Base-by-base conservation (phyloP, 495 filamentous ascomycete species). In the Daldinia grandis region DNA sequence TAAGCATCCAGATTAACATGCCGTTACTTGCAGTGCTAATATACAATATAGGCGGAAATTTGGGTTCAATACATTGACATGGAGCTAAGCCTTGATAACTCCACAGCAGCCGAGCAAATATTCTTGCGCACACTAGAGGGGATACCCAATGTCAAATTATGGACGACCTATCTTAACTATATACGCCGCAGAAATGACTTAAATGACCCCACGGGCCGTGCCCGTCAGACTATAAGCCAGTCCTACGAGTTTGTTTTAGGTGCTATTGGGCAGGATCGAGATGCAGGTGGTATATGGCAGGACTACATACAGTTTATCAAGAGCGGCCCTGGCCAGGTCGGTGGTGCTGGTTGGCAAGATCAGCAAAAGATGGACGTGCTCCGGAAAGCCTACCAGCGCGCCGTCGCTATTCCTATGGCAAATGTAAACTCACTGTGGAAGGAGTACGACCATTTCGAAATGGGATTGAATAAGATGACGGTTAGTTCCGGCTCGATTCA, bases 281-380 rank as follows among this genome's bases (percentile, higher is more conserved):
- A 97, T 66, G 87, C 92, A n/a, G 94, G 93, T 7, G 87, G 85
- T 37, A 90, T 99, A 61, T 99, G 95, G 95, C 85, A 87, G 51
- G 96, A 98, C 44, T 97, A 98, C 73, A 87, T 98, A 56, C 87
- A 93, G 58, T 98, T 99, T 71, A 85, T 98, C 74, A 92, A 92
- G 71, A 90, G 86, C 55, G 92, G 90, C 0, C 95, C 96, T 8
- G 96, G 96, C 10, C 87, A 84, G 42, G 83, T 93, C 47, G 94
- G 94, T 33, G 96, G 95, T 38, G 89, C 85, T 58, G 88, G 87
- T 17, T 99, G 95, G 95, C 93, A 98, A 76, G 95, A 98, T 74
- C 90, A 93, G 77, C 95, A 98, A 74, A 99, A 99, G 85, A 96
- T 97, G 93, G 95, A 99, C 71, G 78, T 89, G 66, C 81, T 99